A percentile compares a stretch with the other conserved stretches of the same genome.
Conservation (phyloP, 1,139 yeast genomes). For the Pichia sp. region DNA sequence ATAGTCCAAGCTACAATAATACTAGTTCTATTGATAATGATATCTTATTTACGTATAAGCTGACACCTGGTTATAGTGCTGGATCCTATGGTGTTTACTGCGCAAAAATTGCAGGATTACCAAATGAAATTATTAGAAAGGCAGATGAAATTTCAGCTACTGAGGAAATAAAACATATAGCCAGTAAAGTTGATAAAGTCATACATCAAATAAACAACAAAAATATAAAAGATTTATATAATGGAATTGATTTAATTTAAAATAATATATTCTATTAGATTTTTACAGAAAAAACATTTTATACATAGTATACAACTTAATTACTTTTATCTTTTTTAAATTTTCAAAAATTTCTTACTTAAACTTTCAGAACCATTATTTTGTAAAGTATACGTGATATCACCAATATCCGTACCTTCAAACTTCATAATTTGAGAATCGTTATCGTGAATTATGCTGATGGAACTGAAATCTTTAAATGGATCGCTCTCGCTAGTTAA, state of each 20-base stretch:
- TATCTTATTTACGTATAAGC: conserved; percentile 54
- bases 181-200: conserved; percentile 9
- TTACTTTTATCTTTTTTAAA: conserved; percentile 11
- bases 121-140: conserved; percentile 39
- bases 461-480: conserved; percentile 80
- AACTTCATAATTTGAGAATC: conserved; percentile 40
- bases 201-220: background rate
- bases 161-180: conserved; percentile 29
- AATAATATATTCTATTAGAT: background rate
- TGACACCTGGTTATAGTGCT: conserved; percentile 52
- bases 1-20: too few relatives aligned
- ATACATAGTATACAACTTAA: background rate
- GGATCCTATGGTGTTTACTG: conserved; percentile 76
- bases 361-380: conserved; percentile 17
- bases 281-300: background rate
- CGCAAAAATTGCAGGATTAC: conserved; percentile 64
- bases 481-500: conserved; percentile 50
- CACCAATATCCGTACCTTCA: conserved; percentile 52
- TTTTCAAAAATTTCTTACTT: conserved; percentile 23
- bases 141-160: conserved; percentile 45
- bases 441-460: conserved; percentile 70
- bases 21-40: conserved; percentile 14
- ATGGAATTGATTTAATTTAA: conserved; percentile 2
- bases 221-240: conserved; percentile 14
- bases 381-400: conserved; percentile 52